phyloP scores from a whole-genome alignment of 2,329 filamentous ascomycete species.

The Remersonia thermophila region DNA sequence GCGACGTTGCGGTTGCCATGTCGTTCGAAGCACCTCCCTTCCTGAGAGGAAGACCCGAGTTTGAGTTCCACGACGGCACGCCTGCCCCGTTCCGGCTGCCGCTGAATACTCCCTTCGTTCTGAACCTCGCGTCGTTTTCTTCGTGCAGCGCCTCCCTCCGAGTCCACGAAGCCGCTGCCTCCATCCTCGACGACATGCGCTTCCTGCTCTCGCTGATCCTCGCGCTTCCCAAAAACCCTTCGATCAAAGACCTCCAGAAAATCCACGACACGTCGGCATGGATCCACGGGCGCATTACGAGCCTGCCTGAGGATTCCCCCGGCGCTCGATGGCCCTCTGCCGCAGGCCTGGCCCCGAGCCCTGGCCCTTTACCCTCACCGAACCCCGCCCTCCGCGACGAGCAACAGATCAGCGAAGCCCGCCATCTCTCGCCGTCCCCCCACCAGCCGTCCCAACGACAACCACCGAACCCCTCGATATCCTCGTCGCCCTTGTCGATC shows the following conservation, averaged over 20 bases:
- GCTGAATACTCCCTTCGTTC: constrained; percentile 36
- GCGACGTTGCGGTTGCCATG: constrained; percentile 36
- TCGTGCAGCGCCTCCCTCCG: constrained; percentile 28
- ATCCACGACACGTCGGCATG: constrained; percentile 28
- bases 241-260: constrained; percentile 26
- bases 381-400: not conserved
- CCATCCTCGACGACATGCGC: constrained; percentile 40
- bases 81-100: constrained; percentile 29
- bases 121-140: constrained; percentile 29
- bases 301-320: constrained; percentile 4
- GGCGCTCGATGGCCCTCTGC: not conserved
- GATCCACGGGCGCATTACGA: constrained; percentile 27
- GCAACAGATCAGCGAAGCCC: not conserved
- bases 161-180: constrained; percentile 34
- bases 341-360: not conserved
- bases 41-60: constrained; percentile 29
- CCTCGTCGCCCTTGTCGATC: not conserved
- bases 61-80: constrained; percentile 29
- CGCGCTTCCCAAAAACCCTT: constrained; percentile 25
- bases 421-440: too few species aligned
- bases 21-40: constrained; percentile 33
- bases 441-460: not conserved
- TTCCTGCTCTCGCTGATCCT: constrained; percentile 33
- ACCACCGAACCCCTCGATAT: not conserved
- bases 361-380: not conserved